These are phyloP conservation scores for Heliocybe sulcata DNA, from an alignment of 1,284 basidiomycete genomes.

Conservation along the genomic window DNA sequence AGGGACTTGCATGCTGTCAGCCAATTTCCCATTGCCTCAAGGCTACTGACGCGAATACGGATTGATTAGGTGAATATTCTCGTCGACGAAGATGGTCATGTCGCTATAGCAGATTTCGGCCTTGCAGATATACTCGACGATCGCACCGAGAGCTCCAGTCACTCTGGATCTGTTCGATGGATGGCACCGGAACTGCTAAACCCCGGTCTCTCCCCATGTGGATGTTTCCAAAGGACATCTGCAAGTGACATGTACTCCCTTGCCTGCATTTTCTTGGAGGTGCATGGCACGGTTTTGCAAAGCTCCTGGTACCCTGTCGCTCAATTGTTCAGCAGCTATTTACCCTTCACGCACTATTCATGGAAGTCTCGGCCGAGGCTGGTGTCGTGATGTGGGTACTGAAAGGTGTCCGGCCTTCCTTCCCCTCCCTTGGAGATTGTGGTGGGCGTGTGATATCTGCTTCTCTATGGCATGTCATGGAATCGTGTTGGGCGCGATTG, in stretches of 20 bases:
- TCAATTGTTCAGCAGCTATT: no score
- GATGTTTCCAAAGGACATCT: conserved; percentile 2
- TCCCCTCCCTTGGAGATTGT: no score
- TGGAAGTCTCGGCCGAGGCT: no score
- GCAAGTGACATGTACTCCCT: conserved; percentile 8
- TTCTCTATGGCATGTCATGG: no score
- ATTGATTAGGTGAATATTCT: conserved; percentile 9
- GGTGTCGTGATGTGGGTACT: no score
- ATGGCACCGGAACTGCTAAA: conserved; percentile 13
- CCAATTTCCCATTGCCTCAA: not conserved
- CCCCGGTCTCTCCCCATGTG: not conserved
- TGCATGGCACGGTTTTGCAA: no score
- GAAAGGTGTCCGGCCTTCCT: no score
- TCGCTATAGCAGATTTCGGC: conserved; percentile 11
- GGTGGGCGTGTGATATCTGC: no score
- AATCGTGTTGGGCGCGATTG: no score
- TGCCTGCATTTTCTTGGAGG: not conserved
- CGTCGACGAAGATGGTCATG: conserved; percentile 2
- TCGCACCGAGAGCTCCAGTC: not conserved
- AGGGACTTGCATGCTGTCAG: conserved; percentile 12
- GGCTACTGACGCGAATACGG: no score
- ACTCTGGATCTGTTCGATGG: conserved; percentile 11
- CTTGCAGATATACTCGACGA: conserved; percentile 4
- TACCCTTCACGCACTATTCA: no score
- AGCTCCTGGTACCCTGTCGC: no score